Conservation (phyloP, 768 basidiomycete species). For the Boletus reticuloceps region DNA sequence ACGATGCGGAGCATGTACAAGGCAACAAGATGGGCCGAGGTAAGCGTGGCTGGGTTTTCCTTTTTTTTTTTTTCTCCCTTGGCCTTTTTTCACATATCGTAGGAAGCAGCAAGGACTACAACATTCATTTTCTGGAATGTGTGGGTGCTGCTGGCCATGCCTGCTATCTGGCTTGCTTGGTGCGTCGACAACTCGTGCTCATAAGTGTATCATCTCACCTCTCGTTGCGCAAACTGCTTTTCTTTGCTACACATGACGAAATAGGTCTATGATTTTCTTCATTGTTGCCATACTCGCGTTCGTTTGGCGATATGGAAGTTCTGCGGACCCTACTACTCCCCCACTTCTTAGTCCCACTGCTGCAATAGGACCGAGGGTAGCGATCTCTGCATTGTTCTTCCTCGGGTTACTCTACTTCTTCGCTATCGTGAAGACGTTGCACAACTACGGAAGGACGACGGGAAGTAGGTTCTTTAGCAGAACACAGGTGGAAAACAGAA, state of each 20-base stretch:
- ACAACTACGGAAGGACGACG: constrained; percentile 46
- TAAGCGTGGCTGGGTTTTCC: constrained; percentile 20
- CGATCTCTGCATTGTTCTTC: constrained; percentile 50
- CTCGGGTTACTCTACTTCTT: constrained; percentile 61
- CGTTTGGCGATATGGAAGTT: constrained; percentile 62
- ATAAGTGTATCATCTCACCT: background rate
- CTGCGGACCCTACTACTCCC: constrained; percentile 35
- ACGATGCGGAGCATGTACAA: constrained; percentile 72
- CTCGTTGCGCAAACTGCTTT: background rate
- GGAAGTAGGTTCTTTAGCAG: background rate
- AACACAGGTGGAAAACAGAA: background rate
- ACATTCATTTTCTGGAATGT: constrained; percentile 60
- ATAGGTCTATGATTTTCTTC: constrained; percentile 68
- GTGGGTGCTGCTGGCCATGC: constrained; percentile 66
- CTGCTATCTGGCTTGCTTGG: constrained; percentile 72
- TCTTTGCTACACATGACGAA: background rate
- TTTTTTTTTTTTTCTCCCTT: background rate
- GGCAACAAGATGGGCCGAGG: constrained; percentile 73
- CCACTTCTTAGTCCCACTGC: constrained; percentile 36
- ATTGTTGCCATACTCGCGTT: constrained; percentile 60
- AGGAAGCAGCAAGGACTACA: constrained; percentile 58
- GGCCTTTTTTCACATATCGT: background rate
- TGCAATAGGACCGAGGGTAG: constrained; percentile 52
- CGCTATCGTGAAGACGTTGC: constrained; percentile 61
- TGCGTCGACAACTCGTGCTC: constrained; percentile 24